Percentiles rank a stretch among this genome's conserved stretches.
Conservation (phyloP, 768 basidiomycete species). For the Boletus coccyginus region DNA sequence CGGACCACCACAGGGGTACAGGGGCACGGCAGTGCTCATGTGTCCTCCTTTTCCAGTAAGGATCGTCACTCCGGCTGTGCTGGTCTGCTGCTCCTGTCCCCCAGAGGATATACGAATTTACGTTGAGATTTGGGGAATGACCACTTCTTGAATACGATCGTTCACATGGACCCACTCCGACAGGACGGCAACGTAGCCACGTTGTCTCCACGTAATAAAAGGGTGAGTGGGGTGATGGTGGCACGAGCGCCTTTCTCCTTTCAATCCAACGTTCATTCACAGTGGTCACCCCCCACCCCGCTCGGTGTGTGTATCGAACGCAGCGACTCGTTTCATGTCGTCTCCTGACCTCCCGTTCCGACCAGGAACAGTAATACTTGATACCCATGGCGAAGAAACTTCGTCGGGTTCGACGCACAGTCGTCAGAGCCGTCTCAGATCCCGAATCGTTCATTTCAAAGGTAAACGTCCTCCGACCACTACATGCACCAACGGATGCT, state of each 20-base stretch:
- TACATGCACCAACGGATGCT: background rate
- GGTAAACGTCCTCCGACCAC: background rate
- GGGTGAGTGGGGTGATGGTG: background rate
- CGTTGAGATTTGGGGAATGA: background rate
- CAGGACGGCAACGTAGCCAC: too few relatives aligned
- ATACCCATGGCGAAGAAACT: slow-evolving; percentile 11
- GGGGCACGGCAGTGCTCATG: background rate
- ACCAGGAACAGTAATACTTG: background rate
- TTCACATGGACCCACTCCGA: background rate
- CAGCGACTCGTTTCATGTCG: background rate
- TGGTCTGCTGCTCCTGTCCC: background rate
- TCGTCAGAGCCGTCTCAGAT: slow-evolving; percentile 22
- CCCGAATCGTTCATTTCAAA: slow-evolving; percentile 7
- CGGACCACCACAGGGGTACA: background rate
- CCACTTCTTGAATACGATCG: background rate
- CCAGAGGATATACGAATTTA: background rate
- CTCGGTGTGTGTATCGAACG: background rate
- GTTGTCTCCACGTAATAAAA: background rate
- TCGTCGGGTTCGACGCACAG: slow-evolving; percentile 7
- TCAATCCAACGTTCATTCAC: background rate
- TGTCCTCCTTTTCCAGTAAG: background rate
- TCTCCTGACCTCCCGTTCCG: background rate
- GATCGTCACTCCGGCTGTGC: background rate
- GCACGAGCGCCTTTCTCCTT: background rate
- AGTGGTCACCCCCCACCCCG: background rate